These are phyloP conservation scores for Suaeda aralocaspica DNA, from an alignment of 148 eudicot genomes.

Conservation along the genomic window DNA sequence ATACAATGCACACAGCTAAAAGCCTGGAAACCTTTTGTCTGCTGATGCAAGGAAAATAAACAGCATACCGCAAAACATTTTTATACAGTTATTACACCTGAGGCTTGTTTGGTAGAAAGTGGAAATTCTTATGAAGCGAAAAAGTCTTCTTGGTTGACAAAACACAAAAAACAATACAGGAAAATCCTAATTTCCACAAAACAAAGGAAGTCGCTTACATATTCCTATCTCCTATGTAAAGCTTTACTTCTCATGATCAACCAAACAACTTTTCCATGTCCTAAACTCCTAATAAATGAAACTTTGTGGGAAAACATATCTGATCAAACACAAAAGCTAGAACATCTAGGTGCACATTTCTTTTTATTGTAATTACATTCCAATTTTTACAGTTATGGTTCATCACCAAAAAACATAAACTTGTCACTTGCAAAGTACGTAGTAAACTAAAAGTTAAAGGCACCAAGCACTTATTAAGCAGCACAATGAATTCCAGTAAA, in stretches of 20 bases:
- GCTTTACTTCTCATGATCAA: too few relatives aligned
- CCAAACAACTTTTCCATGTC: too few relatives aligned
- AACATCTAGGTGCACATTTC: not conserved
- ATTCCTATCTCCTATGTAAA: too few relatives aligned
- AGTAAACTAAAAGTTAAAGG: not conserved
- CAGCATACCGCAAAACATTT: not conserved
- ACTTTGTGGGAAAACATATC: too few relatives aligned
- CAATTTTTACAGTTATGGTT: not conserved
- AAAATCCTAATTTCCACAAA: too few relatives aligned
- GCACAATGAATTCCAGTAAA: conserved; percentile 2
- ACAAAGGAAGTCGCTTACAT: too few relatives aligned
- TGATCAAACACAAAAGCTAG: not conserved
- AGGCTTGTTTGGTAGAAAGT: not conserved
- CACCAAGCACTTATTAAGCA: too few relatives aligned
- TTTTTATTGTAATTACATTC: not conserved
- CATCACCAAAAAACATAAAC: not conserved
- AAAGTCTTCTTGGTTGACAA: too few relatives aligned
- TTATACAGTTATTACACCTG: not conserved
- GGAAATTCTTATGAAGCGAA: not conserved
- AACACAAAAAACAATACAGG: too few relatives aligned
- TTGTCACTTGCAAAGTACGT: not conserved
- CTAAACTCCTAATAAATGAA: too few relatives aligned
- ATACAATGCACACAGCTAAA: not conserved
- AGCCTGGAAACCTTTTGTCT: too few relatives aligned
- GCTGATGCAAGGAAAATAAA: too few relatives aligned